Evolutionary conservation across 495 filamentous ascomycete species (phyloP).

Genomic region (Hypomontagnella monticulosa): DNA sequence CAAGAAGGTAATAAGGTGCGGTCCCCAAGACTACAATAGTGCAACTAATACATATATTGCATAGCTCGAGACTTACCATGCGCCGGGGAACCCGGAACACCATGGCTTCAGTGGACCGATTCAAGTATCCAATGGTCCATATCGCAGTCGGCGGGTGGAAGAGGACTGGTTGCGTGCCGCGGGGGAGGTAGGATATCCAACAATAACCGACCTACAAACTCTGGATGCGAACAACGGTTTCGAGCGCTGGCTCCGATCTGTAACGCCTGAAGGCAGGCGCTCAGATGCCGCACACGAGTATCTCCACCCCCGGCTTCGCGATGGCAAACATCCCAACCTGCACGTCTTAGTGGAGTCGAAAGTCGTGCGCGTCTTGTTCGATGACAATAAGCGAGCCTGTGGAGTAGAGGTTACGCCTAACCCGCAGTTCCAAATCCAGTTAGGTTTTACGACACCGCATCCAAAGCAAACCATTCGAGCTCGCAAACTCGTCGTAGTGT

Average conservation of each 20-base stretch:
- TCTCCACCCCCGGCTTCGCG: constrained; percentile 56
- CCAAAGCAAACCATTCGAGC: constrained; percentile 53
- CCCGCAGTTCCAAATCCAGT: constrained; percentile 34
- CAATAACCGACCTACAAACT: constrained; percentile 57
- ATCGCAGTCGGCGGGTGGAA: constrained; percentile 42
- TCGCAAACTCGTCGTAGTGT: constrained; percentile 62
- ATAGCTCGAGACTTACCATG: constrained; percentile 62
- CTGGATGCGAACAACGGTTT: constrained; percentile 52
- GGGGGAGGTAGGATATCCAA: constrained; percentile 52
- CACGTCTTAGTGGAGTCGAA: constrained; percentile 62
- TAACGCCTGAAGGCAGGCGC: constrained; percentile 55
- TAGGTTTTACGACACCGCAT: constrained; percentile 12
- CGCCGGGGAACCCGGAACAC: constrained; percentile 44
- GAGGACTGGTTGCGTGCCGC: constrained; percentile 57
- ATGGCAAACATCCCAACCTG: constrained; percentile 58
- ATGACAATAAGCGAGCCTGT: constrained; percentile 54
- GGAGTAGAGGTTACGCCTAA: constrained; percentile 58
- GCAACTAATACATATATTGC: not conserved
- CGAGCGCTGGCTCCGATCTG: constrained; percentile 44
- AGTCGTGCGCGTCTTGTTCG: constrained; percentile 62
- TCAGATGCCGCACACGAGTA: constrained; percentile 58
- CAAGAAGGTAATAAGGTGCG: constrained; percentile 56
- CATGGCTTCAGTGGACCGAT: constrained; percentile 64
- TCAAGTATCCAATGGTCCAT: constrained; percentile 56
- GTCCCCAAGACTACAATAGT: not conserved